A percentile compares a stretch with the other conserved stretches of the same genome.
phyloP scores from a whole-genome alignment of 495 filamentous ascomycete genomes.

The Pyrenula massariospora region DNA sequence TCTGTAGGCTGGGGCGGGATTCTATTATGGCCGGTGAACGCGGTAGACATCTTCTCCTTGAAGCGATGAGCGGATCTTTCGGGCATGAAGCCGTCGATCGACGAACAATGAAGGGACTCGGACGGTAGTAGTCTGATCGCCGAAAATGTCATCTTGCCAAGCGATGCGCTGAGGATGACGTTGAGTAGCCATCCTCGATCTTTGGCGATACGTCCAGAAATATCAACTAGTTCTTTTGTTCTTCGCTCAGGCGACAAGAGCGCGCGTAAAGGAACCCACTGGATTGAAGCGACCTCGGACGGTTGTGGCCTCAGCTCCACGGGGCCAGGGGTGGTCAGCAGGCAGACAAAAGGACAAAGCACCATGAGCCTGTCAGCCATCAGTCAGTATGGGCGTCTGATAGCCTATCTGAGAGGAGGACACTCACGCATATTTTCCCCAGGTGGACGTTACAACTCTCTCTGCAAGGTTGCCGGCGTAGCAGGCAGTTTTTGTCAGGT shows the following conservation, averaged over 20 bases:
- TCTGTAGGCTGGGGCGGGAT: constrained; percentile 8
- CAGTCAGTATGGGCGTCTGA: constrained; percentile 10
- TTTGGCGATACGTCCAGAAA: constrained; percentile 49
- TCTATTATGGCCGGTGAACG: constrained; percentile 14
- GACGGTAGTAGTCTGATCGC: constrained; percentile 54
- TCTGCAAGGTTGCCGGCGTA: constrained; percentile 59
- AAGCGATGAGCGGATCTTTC: constrained; percentile 1
- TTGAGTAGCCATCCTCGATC: constrained; percentile 36
- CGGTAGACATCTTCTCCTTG: constrained; percentile 17
- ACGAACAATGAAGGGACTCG: constrained; percentile 44
- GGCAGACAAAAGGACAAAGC: constrained; percentile 63
- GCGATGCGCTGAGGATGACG: constrained; percentile 37
- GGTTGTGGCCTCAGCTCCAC: constrained; percentile 55
- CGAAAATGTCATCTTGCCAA: constrained; percentile 63
- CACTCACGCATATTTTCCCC: constrained; percentile 57
- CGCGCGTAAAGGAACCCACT: constrained; percentile 63
- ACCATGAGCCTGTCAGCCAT: constrained; percentile 52
- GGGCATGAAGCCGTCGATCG: constrained; percentile 32
- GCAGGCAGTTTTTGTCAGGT: constrained; percentile 42
- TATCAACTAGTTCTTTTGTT: constrained; percentile 55
- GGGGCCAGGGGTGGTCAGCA: constrained; percentile 44
- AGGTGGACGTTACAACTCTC: constrained; percentile 58
- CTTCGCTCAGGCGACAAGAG: constrained; percentile 50
- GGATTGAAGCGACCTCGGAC: constrained; percentile 60
- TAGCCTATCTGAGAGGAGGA: constrained; percentile 4